These are phyloP conservation scores for Solanum paucissectum DNA, from an alignment of 257 asterid genomes.

Conservation along the genomic window DNA sequence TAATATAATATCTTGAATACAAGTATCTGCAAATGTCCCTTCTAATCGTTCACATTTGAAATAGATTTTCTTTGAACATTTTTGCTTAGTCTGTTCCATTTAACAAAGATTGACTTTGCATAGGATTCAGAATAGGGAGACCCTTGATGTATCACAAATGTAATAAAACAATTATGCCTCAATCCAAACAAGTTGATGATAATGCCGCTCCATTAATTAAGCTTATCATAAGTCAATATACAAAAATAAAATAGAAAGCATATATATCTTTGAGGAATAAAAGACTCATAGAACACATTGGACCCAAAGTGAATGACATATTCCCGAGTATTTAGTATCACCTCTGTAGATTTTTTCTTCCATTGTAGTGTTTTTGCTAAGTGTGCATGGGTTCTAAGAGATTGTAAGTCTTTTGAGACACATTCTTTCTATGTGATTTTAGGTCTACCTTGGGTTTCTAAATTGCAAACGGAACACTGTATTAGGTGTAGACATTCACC, in stretches of 20 bases:
- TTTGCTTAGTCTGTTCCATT: neutral
- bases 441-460: neutral
- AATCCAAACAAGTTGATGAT: neutral
- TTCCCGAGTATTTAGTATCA: neutral
- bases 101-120: neutral
- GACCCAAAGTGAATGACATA: neutral
- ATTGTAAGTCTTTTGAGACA: neutral
- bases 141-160: neutral
- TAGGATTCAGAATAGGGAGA: neutral
- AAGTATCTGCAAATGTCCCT: neutral
- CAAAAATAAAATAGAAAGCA: neutral
- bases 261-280: neutral
- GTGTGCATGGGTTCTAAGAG: neutral
- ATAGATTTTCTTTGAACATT: neutral
- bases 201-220: neutral
- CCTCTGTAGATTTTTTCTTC: neutral
- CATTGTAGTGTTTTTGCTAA: neutral
- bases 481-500: neutral
- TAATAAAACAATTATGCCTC: neutral
- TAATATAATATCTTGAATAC: neutral
- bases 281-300: neutral
- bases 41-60: neutral
- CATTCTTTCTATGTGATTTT: neutral
- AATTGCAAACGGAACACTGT: neutral
- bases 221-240: neutral